Conservation (phyloP, 2,329 filamentous ascomycete genomes). For the Penicillium glabrum region DNA sequence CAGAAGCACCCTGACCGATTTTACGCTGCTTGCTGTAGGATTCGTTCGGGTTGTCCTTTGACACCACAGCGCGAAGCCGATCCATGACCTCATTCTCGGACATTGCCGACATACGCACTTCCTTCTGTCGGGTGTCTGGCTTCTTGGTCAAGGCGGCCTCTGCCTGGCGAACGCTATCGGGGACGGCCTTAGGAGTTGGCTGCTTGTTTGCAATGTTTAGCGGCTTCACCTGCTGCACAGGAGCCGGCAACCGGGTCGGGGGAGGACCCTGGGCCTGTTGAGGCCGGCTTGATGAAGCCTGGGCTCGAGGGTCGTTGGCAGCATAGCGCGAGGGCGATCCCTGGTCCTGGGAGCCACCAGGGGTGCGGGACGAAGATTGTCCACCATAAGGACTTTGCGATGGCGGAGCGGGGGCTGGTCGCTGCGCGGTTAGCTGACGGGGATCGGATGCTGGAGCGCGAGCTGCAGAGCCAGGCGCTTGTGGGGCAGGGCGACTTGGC, state of each 20-base stretch:
- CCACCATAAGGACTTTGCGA: slow-evolving; percentile 36
- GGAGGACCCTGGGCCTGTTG: slow-evolving; percentile 46
- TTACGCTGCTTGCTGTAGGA: slow-evolving; percentile 99
- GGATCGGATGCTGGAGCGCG: slow-evolving; percentile 53
- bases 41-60: slow-evolving; percentile 88
- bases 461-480: slow-evolving; percentile 60
- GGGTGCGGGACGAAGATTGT: slow-evolving; percentile 36
- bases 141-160: slow-evolving; percentile 87
- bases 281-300: slow-evolving; percentile 43
- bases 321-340: slow-evolving; percentile 38
- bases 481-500: slow-evolving; percentile 79
- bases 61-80: slow-evolving; percentile 89
- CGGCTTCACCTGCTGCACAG: slow-evolving; percentile 65
- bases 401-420: slow-evolving; percentile 77
- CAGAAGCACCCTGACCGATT: slow-evolving; percentile 96
- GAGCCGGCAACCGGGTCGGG: slow-evolving; percentile 61
- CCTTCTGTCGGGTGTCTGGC: slow-evolving; percentile 74
- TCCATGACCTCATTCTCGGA: slow-evolving; percentile 96
- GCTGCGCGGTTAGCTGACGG: slow-evolving; percentile 67
- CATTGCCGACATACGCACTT: slow-evolving; percentile 98
- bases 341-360: slow-evolving; percentile 31
- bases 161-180: slow-evolving; percentile 80
- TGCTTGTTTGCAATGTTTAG: slow-evolving; percentile 74
- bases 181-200: slow-evolving; percentile 38
- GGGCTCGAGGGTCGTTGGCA: slow-evolving; percentile 35